Conservation (phyloP, 2,329 filamentous ascomycete genomes). For the Phialophora macrospora region DNA sequence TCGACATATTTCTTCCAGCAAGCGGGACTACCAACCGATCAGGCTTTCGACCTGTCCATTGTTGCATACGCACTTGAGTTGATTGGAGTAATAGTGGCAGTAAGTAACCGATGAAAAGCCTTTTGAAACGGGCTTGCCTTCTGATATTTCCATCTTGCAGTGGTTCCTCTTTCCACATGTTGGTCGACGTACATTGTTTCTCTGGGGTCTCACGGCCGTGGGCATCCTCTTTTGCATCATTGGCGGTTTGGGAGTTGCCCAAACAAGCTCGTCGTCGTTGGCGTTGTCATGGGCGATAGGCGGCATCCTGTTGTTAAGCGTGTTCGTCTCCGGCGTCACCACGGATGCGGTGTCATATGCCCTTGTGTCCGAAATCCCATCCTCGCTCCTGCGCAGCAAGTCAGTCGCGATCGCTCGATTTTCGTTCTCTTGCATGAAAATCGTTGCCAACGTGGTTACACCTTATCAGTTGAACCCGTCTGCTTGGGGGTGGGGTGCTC, state of each 20-base stretch:
- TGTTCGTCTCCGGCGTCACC: constrained; percentile 59
- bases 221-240: constrained; percentile 41
- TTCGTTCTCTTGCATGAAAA: constrained; percentile 52
- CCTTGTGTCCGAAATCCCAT: constrained; percentile 59
- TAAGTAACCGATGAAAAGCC: constrained; percentile 40
- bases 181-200: constrained; percentile 49
- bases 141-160: background rate
- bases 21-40: constrained; percentile 43
- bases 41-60: constrained; percentile 53
- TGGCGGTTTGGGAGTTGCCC: constrained; percentile 37
- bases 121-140: background rate
- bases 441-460: constrained; percentile 49
- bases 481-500: constrained; percentile 46
- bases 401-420: constrained; percentile 58
- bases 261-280: constrained; percentile 26
- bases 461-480: constrained; percentile 40
- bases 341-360: constrained; percentile 57
- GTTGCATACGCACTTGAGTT: constrained; percentile 67
- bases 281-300: constrained; percentile 47
- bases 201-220: constrained; percentile 43
- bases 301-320: constrained; percentile 58
- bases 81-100: constrained; percentile 50
- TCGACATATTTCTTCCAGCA: constrained; percentile 45
- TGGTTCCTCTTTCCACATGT: constrained; percentile 51
- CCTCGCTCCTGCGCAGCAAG: constrained; percentile 59